Evolutionary conservation across 2,329 filamentous ascomycete species (phyloP).

Genomic region (Grosmannia huntii): DNA sequence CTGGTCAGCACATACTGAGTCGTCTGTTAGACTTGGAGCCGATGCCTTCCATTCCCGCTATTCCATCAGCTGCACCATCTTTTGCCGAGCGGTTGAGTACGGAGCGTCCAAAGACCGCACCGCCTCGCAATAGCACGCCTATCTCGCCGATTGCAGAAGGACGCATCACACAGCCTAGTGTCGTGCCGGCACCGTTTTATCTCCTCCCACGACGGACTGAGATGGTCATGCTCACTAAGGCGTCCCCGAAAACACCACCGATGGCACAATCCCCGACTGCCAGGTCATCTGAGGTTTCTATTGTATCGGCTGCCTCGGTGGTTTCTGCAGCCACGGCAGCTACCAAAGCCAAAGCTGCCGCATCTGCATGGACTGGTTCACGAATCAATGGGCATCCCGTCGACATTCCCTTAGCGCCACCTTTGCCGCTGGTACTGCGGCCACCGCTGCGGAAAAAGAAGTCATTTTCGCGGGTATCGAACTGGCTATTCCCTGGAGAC

Average conservation of each 20-base stretch:
- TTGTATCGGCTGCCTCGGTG: slow-evolving; percentile 8
- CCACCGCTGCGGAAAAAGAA: slow-evolving; percentile 54
- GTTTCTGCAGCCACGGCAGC: slow-evolving; percentile 12
- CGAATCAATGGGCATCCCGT: slow-evolving; percentile 17
- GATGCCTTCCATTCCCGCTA: slow-evolving; percentile 42
- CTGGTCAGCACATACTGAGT: not conserved
- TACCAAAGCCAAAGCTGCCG: not conserved
- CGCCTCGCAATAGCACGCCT: slow-evolving; percentile 6
- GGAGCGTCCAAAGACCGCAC: slow-evolving; percentile 27
- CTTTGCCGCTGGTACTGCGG: slow-evolving; percentile 44
- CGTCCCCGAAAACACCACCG: not conserved
- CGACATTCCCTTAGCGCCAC: slow-evolving; percentile 35
- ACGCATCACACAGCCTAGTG: slow-evolving; percentile 12
- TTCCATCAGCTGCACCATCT: slow-evolving; percentile 43
- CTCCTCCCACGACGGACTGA: slow-evolving; percentile 6
- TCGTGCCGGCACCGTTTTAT: not conserved
- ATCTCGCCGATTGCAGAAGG: slow-evolving; percentile 17
- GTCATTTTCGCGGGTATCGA: slow-evolving; percentile 49
- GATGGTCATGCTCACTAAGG: slow-evolving; percentile 1
- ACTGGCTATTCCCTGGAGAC: slow-evolving; percentile 39
- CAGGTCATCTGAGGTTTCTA: not conserved
- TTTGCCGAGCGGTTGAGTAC: slow-evolving; percentile 42
- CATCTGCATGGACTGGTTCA: not conserved
- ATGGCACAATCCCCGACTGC: not conserved
- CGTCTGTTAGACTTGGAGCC: slow-evolving; percentile 30